phyloP scores from a whole-genome alignment of 1,284 basidiomycete species.

The Thelephora terrestris region DNA sequence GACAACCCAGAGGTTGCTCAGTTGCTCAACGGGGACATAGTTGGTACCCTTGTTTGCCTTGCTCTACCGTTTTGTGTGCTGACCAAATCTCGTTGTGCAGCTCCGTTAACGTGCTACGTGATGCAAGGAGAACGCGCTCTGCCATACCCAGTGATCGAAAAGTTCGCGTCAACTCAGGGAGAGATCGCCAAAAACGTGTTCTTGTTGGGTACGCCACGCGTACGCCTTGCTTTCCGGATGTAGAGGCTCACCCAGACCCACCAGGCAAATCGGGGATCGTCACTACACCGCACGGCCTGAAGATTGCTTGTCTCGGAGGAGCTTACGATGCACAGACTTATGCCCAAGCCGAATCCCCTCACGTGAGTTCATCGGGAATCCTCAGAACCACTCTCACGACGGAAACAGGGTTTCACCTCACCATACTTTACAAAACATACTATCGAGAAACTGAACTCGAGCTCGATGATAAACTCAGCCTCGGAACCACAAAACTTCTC shows the following conservation, averaged over 20 bases:
- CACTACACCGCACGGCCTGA: constrained; percentile 75
- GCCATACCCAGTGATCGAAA: constrained; percentile 62
- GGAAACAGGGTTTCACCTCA: constrained; percentile 54
- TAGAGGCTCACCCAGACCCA: background rate
- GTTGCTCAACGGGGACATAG: constrained; percentile 55
- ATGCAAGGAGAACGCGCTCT: constrained; percentile 76
- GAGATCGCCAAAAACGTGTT: constrained; percentile 78
- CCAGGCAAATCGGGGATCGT: constrained; percentile 77
- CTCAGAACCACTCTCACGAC: background rate
- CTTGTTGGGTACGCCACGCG: constrained; percentile 57
- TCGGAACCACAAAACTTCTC: constrained; percentile 36
- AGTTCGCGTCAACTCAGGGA: constrained; percentile 64
- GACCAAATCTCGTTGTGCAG: constrained; percentile 26
- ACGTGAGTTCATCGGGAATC: constrained; percentile 32
- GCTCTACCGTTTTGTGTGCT: constrained; percentile 4
- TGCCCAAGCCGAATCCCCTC: constrained; percentile 40
- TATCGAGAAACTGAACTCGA: constrained; percentile 62
- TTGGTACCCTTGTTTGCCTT: constrained; percentile 33
- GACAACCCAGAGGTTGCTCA: constrained; percentile 43
- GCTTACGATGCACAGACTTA: constrained; percentile 58
- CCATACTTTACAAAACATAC: constrained; percentile 64
- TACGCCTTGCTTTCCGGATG: background rate
- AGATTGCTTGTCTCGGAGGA: constrained; percentile 81
- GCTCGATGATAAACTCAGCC: constrained; percentile 42
- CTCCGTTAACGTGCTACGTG: constrained; percentile 86